phyloP scores from a whole-genome alignment of 2,329 filamentous ascomycete species.

The Lasiodiplodia hormozganensis region DNA sequence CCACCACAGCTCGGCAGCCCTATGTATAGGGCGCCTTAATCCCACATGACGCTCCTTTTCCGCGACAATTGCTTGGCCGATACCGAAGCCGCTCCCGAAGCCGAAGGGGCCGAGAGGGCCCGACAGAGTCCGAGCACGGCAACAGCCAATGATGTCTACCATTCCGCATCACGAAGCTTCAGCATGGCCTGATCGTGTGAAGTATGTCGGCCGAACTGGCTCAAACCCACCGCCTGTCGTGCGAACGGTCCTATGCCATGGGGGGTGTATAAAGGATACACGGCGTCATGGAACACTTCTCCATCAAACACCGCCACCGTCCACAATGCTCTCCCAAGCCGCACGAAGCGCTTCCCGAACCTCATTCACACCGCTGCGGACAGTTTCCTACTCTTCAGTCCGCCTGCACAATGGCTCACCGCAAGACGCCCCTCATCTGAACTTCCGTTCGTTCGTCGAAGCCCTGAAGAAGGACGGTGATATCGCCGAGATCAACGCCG shows the following conservation, averaged over 20 bases:
- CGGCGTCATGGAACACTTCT: background rate
- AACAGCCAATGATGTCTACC: background rate
- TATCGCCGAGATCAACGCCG: constrained; percentile 53
- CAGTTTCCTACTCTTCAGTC: background rate
- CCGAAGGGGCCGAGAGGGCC: constrained; percentile 22
- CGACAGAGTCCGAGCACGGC: background rate
- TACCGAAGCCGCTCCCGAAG: constrained; percentile 22
- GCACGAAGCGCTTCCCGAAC: background rate
- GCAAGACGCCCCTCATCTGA: constrained; percentile 39
- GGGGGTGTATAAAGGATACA: background rate
- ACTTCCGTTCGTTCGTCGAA: constrained; percentile 57
- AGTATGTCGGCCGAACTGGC: background rate
- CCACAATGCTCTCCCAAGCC: constrained; percentile 14
- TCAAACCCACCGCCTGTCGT: background rate
- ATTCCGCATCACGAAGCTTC: background rate
- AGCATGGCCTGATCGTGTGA: background rate
- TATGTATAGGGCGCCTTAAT: background rate
- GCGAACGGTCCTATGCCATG: background rate
- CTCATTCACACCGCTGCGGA: background rate
- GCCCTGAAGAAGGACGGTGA: constrained; percentile 52
- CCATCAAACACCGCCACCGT: background rate
- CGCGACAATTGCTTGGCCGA: constrained; percentile 3
- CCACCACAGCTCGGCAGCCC: background rate
- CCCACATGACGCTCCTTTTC: background rate
- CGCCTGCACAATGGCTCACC: constrained; percentile 9